phyloP scores from a whole-genome alignment of 768 basidiomycete species.

The Mycena sanguinolenta region DNA sequence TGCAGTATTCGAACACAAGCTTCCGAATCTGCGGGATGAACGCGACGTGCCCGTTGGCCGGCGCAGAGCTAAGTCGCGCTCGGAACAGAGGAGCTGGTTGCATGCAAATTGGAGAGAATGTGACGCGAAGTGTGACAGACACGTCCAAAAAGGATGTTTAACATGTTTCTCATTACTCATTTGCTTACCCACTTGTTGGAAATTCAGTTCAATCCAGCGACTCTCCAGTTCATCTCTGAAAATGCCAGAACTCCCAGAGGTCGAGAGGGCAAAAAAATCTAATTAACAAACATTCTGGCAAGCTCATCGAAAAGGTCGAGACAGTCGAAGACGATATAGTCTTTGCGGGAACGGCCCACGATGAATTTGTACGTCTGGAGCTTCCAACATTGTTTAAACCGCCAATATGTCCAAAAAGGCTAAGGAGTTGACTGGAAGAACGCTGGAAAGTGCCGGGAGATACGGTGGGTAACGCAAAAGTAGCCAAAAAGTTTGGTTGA shows the following conservation, averaged over 20 bases:
- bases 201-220: too few relatives aligned
- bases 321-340: slow-evolving; percentile 73
- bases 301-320: slow-evolving; percentile 68
- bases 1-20: slow-evolving; percentile 91
- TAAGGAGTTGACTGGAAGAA: slow-evolving; percentile 64
- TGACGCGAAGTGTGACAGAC: background rate
- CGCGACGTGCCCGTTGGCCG: slow-evolving; percentile 80
- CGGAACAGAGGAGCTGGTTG: slow-evolving; percentile 51
- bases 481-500: slow-evolving; percentile 6
- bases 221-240: background rate
- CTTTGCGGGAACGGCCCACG: slow-evolving; percentile 67
- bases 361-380: slow-evolving; percentile 70
- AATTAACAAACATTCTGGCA: slow-evolving; percentile 63
- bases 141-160: background rate
- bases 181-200: too few relatives aligned
- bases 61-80: slow-evolving; percentile 65
- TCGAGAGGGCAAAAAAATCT: slow-evolving; percentile 76
- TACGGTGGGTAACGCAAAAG: slow-evolving; percentile 57
- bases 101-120: slow-evolving; percentile 2
- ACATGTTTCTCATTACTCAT: too few relatives aligned
- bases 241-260: slow-evolving; percentile 61
- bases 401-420: slow-evolving; percentile 54
- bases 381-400: slow-evolving; percentile 3
- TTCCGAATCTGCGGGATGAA: slow-evolving; percentile 88
- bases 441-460: slow-evolving; percentile 60